phyloP scores from a whole-genome alignment of 2,329 filamentous ascomycete genomes.

The Fusarium robinianum region DNA sequence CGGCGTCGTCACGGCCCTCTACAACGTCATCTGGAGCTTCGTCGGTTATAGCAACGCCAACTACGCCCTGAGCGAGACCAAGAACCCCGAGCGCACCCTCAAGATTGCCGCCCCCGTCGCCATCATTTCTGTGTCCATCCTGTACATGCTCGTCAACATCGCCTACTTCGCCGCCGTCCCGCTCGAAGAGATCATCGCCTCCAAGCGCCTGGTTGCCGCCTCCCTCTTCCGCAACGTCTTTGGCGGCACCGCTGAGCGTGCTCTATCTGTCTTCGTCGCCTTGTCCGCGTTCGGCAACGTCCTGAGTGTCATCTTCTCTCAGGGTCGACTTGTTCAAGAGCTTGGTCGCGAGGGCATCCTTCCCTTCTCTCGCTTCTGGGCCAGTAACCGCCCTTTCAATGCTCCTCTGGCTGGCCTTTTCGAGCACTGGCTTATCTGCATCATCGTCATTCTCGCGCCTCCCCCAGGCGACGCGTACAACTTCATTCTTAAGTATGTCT shows the following conservation, averaged over 20 bases:
- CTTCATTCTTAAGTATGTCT: constrained; percentile 59
- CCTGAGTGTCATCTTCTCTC: constrained; percentile 69
- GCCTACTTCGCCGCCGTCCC: constrained; percentile 66
- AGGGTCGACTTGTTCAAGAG: constrained; percentile 68
- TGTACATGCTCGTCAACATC: constrained; percentile 71
- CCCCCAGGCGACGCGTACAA: constrained; percentile 70
- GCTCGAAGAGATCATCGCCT: constrained; percentile 56
- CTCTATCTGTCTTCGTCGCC: constrained; percentile 67
- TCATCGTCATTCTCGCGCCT: constrained; percentile 68
- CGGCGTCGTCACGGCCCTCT: constrained; percentile 69
- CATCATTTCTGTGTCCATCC: constrained; percentile 59
- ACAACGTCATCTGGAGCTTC: constrained; percentile 74
- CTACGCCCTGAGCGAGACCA: constrained; percentile 68
- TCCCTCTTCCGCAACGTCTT: constrained; percentile 62
- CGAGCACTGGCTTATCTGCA: constrained; percentile 66
- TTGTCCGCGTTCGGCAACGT: constrained; percentile 71
- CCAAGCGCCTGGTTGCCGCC: constrained; percentile 57
- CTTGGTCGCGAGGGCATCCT: constrained; percentile 69
- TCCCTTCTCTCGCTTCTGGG: constrained; percentile 65
- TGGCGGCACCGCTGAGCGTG: constrained; percentile 58
- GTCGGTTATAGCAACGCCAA: constrained; percentile 72
- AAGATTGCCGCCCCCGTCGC: constrained; percentile 67
- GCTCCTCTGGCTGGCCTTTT: constrained; percentile 64
- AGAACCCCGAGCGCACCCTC: constrained; percentile 66
- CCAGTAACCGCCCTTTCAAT: constrained; percentile 66